A percentile compares a stretch with the other conserved stretches of the same genome.
phyloP scores from a whole-genome alignment of 1,139 yeast species.

The Candida neerlandica region DNA sequence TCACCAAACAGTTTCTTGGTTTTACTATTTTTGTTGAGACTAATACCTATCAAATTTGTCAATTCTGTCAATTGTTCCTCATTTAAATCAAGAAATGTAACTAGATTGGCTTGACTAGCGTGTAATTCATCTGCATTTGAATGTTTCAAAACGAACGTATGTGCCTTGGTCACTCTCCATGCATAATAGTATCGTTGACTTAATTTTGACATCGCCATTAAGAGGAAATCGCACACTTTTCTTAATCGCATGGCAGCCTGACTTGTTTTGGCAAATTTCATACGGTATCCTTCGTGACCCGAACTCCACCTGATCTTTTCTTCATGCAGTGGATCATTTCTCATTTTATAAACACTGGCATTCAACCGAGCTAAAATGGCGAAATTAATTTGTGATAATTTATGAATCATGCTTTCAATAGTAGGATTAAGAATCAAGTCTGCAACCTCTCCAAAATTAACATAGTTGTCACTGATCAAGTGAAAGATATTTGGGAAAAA shows the following conservation, averaged over 20 bases:
- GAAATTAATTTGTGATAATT: constrained; percentile 30
- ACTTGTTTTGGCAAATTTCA: constrained; percentile 23
- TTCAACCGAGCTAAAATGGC: constrained; percentile 25
- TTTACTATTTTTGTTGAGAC: constrained; percentile 19
- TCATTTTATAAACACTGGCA: constrained; percentile 24
- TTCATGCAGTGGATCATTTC: constrained; percentile 15
- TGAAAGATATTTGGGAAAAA: constrained; percentile 32
- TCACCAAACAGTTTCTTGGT: constrained; percentile 7
- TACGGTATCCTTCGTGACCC: constrained; percentile 18
- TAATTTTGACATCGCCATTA: constrained; percentile 27
- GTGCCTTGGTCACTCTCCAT: constrained; percentile 45
- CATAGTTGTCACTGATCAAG: constrained; percentile 29
- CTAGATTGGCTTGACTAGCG: constrained; percentile 9
- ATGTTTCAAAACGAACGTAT: constrained; percentile 28
- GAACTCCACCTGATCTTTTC: constrained; percentile 18
- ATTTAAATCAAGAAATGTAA: constrained; percentile 12
- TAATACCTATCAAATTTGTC: constrained; percentile 25
- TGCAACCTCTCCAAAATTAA: constrained; percentile 37
- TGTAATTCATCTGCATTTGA: constrained; percentile 27
- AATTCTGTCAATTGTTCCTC: constrained; percentile 31
- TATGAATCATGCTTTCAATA: constrained; percentile 33
- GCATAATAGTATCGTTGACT: constrained; percentile 47
- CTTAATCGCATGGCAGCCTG: constrained; percentile 11
- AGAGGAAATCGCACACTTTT: background rate
- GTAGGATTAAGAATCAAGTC: constrained; percentile 41